A percentile compares a stretch with the other conserved stretches of the same genome.
These are phyloP conservation scores for Mycena vulgaris DNA, from an alignment of 768 basidiomycete species.

Conservation along the genomic window DNA sequence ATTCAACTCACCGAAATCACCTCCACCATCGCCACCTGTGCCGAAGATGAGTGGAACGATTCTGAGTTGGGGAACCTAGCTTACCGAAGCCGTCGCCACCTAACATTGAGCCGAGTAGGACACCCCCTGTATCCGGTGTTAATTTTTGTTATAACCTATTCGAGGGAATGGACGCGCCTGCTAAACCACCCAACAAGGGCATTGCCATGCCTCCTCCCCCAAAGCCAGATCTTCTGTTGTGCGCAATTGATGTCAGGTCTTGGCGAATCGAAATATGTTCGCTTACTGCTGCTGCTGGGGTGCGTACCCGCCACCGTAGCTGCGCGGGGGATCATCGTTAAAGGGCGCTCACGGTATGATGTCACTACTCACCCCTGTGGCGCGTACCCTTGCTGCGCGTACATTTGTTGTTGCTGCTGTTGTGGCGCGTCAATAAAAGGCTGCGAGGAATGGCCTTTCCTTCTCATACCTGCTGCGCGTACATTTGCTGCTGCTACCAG, in stretches of 20 bases:
- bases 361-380: too few species aligned
- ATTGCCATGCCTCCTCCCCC: slow-evolving; percentile 55
- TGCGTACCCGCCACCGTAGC: slow-evolving; percentile 31
- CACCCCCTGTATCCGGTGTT: slow-evolving; percentile 58
- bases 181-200: slow-evolving; percentile 47
- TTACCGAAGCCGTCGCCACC: slow-evolving; percentile 54
- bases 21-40: slow-evolving; percentile 47
- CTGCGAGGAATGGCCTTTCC: too few species aligned
- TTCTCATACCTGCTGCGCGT: slow-evolving; percentile 35
- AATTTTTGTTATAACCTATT: not conserved
- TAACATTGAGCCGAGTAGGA: slow-evolving; percentile 63
- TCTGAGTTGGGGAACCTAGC: slow-evolving; percentile 34
- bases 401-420: slow-evolving; percentile 41
- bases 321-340: too few species aligned
- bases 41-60: not conserved
- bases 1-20: slow-evolving; percentile 36
- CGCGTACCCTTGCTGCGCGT: slow-evolving; percentile 28
- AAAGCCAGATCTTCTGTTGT: slow-evolving; percentile 42
- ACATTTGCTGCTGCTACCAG: slow-evolving; percentile 39
- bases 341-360: too few species aligned
- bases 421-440: too few species aligned
- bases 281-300: slow-evolving; percentile 41
- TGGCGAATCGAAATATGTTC: not conserved
- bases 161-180: not conserved
- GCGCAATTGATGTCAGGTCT: not conserved